Conservation (phyloP, 805 yeast species). For the Ogataea siamensis region DNA sequence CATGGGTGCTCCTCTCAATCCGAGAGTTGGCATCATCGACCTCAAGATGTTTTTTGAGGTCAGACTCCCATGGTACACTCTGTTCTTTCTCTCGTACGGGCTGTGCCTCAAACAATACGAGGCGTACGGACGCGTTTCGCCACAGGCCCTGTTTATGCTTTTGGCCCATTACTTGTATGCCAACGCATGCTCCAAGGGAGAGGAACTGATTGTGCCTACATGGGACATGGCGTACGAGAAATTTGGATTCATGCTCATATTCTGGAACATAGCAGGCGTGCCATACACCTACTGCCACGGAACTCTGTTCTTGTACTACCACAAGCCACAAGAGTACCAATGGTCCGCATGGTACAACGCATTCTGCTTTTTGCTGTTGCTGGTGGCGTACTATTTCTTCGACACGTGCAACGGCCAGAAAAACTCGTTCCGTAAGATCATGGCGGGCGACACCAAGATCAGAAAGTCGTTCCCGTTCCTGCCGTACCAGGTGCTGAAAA, state of each 20-base stretch:
- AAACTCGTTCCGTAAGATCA: conserved; percentile 80
- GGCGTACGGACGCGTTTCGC: conserved; percentile 70
- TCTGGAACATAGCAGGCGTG: conserved; percentile 99
- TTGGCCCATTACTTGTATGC: conserved; percentile 93
- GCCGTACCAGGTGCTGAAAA: conserved; percentile 75
- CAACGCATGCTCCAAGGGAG: conserved; percentile 97
- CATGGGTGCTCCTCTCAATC: conserved; percentile 97
- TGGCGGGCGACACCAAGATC: conserved; percentile 73
- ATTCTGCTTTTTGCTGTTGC: conserved; percentile 52
- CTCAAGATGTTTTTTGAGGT: conserved; percentile 97
- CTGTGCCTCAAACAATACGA: conserved; percentile 79
- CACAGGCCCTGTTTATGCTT: conserved; percentile 70
- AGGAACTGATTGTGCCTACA: conserved; percentile 93
- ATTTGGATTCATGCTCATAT: conserved; percentile 97
- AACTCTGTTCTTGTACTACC: conserved; percentile 78
- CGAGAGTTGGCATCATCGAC: conserved; percentile 89
- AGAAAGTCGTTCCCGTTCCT: conserved; percentile 93
- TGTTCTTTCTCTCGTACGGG: conserved; percentile 73
- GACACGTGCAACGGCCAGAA: conserved; percentile 95
- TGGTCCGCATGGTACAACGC: conserved; percentile 65
- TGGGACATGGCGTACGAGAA: conserved; percentile 99
- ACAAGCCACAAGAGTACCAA: conserved; percentile 77
- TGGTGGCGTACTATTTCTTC: conserved; percentile 83
- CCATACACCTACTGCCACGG: conserved; percentile 97
- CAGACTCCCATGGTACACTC: conserved; percentile 93